Evolutionary conservation across 805 yeast species (phyloP), one percentile per base, ranked within the genome.

Genomic region (Lachancea cidri): DNA sequence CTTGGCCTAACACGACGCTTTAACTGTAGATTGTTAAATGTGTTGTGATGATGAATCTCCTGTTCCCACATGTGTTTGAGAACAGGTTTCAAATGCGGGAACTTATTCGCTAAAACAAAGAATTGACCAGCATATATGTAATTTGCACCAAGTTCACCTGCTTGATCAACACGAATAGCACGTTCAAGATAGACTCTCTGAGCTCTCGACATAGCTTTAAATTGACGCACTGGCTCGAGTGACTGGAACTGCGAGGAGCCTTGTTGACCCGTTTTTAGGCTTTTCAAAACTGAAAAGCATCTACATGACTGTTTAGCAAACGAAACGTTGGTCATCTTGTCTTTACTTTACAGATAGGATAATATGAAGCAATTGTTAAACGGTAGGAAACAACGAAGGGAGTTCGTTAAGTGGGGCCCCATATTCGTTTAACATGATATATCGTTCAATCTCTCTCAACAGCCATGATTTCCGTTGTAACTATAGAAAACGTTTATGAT

Each of bases 21-120:
- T 1, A 74, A 67, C 60, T 91, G 98, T 20, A 91, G 67, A 2
- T 71, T 62, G 59, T 93, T 83, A 67, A 93, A 93, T 0, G 96
- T 85, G 47, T 75, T 66, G 58, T 87, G 95, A 57, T 93, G 98
- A 52, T 82, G 87, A 27, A 91, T 72, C 55, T 93, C 98, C 62
- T 93, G 98, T 25, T 89, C 96, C 98, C 98, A 89, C 98, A 93
- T 93, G 59, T 93, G 97, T 54, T 79, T 76, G 55, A 93, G 66
- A 9, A 88, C 70, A 0, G 94, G 91, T 53, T 79, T 86, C 43
- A 91, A 67, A 43, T 80, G 77, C 1, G 95, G 95, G 50, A 74
- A 73, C 43, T 79, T 81, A 40, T 71, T 73, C 9, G 84, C 77
- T 38, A 93, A 68, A 2, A 88, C 88, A 30, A 76, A 68, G 53